Conservation (phyloP, 2,329 filamentous ascomycete genomes). For the Fusarium poae region DNA sequence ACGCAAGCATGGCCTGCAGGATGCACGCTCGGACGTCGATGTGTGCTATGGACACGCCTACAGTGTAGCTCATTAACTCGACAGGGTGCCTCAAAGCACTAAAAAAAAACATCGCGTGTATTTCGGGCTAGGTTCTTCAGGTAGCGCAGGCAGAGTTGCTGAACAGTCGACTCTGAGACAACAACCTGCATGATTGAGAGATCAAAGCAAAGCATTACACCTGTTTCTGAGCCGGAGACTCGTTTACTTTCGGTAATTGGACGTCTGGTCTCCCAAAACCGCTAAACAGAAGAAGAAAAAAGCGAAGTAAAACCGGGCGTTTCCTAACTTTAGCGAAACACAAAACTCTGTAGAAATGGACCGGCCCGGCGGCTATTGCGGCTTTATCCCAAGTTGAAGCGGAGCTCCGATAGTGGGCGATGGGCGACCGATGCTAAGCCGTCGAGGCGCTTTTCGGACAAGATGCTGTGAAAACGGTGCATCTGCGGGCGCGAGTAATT, state of each 20-base stretch:
- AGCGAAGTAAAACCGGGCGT: neutral
- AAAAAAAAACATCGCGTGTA: slow-evolving; percentile 31
- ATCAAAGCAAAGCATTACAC: slow-evolving; percentile 21
- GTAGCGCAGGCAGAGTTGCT: slow-evolving; percentile 26
- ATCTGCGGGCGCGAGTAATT: slow-evolving; percentile 13
- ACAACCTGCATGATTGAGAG: slow-evolving; percentile 17
- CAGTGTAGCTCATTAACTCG: slow-evolving; percentile 5
- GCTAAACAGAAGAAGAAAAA: neutral
- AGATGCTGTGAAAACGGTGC: slow-evolving; percentile 29
- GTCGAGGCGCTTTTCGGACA: slow-evolving; percentile 19
- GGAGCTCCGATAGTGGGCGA: slow-evolving; percentile 36
- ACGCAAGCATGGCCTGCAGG: slow-evolving; percentile 47
- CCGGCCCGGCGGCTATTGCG: slow-evolving; percentile 51
- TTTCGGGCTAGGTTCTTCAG: slow-evolving; percentile 35
- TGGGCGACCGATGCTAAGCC: slow-evolving; percentile 43
- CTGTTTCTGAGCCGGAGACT: slow-evolving; percentile 25
- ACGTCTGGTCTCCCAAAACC: neutral
- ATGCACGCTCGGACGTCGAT: slow-evolving; percentile 44
- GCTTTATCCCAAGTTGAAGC: slow-evolving; percentile 36
- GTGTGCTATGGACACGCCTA: slow-evolving; percentile 34
- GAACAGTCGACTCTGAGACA: slow-evolving; percentile 36
- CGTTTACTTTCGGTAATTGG: slow-evolving; percentile 1
- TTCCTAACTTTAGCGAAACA: slow-evolving; percentile 12
- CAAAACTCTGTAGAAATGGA: slow-evolving; percentile 38
- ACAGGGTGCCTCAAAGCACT: slow-evolving; percentile 21